Conservation (phyloP, 305 asterid species). For the Andrographis paniculata region DNA sequence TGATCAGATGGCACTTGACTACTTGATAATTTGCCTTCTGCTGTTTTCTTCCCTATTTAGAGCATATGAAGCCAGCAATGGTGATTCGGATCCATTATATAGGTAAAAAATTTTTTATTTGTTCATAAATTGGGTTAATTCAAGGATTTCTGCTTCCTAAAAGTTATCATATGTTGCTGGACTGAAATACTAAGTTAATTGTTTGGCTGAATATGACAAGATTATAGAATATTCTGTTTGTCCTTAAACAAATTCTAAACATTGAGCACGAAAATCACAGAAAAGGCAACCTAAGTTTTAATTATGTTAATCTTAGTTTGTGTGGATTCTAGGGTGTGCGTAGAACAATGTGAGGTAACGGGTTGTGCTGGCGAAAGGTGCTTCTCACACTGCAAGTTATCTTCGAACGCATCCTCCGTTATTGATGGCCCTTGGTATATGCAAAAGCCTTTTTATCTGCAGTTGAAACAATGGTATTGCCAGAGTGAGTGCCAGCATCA, state of each 20-base stretch:
- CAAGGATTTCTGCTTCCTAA: too few relatives aligned
- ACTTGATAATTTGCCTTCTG: background rate
- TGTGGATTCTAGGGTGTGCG: conserved; percentile 41
- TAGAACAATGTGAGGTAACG: conserved; percentile 74
- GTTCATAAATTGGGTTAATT: too few relatives aligned
- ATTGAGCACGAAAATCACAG: too few relatives aligned
- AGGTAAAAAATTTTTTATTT: background rate
- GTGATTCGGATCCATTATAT: background rate
- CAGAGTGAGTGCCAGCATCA: conserved; percentile 76
- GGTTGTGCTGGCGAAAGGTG: conserved; percentile 82
- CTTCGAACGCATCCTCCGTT: conserved; percentile 41
- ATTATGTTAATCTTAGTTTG: background rate
- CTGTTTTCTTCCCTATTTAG: background rate
- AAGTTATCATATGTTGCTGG: too few relatives aligned
- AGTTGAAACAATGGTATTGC: conserved; percentile 97
- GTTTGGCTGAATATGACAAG: too few relatives aligned
- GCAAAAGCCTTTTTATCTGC: conserved; percentile 83
- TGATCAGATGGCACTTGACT: background rate
- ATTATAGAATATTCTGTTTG: too few relatives aligned
- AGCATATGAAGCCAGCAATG: background rate
- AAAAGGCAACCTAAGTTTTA: too few relatives aligned
- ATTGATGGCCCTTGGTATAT: conserved; percentile 89
- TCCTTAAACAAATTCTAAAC: too few relatives aligned
- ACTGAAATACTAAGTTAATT: too few relatives aligned
- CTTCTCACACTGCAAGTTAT: conserved; percentile 77